Conservation (phyloP, 768 basidiomycete species). For the Russula griseocarnosa region DNA sequence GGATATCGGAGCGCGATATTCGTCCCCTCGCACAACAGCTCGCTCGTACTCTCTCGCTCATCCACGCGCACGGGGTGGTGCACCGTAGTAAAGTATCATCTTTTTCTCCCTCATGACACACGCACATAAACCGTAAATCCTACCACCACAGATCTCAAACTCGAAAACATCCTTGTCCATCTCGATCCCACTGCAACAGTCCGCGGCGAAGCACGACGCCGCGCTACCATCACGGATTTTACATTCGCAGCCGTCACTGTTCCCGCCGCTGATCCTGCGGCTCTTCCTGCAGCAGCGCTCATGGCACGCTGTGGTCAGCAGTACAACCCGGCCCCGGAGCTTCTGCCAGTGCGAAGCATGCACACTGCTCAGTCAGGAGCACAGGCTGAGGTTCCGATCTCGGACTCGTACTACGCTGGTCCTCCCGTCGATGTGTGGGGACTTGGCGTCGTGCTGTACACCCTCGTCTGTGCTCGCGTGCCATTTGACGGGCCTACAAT, state of each 20-base stretch:
- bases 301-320: neutral
- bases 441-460: conserved; percentile 12
- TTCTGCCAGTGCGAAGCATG: neutral
- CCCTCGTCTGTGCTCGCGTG: neutral
- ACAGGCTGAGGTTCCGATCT: neutral
- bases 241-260: neutral
- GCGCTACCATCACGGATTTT: conserved; percentile 5
- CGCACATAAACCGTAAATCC: neutral
- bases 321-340: conserved; percentile 5
- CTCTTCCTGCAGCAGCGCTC: neutral
- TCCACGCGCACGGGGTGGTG: conserved; percentile 12
- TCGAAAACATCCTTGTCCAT: neutral
- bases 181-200: neutral
- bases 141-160: neutral
- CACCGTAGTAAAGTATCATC: neutral
- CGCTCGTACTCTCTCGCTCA: neutral
- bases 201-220: neutral
- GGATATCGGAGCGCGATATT: neutral
- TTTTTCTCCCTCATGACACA: neutral
- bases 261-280: neutral
- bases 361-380: neutral
- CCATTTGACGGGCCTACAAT: neutral
- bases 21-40: conserved; percentile 13
- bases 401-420: neutral
- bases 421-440: conserved; percentile 14